A percentile compares a stretch with the other conserved stretches of the same genome.
phyloP scores from a whole-genome alignment of 345 rosid species.

The Geranium rotundifolium region DNA sequence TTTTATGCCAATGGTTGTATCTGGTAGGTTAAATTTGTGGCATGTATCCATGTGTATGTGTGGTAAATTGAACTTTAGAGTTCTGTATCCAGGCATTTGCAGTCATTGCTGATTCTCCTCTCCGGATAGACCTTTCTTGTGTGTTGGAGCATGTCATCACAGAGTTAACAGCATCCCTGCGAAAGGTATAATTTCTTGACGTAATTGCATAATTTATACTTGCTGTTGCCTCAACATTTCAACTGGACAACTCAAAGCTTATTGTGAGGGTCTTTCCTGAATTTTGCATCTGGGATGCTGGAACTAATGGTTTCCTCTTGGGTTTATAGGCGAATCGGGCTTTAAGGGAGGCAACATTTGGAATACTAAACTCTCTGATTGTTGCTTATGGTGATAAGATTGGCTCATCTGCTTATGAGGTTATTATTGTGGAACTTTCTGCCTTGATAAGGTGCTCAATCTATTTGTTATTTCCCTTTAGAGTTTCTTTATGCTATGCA shows the following conservation, averaged over 20 bases:
- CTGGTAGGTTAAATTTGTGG: not conserved
- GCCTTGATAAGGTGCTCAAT: conserved; percentile 62
- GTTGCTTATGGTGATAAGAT: conserved; percentile 85
- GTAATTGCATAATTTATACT: too few species aligned
- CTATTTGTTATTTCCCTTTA: not conserved
- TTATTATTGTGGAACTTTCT: conserved; percentile 83
- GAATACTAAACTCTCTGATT: conserved; percentile 76
- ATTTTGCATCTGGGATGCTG: conserved; percentile 1
- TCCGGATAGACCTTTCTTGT: conserved; percentile 70
- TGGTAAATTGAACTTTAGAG: not conserved
- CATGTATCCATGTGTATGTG: not conserved
- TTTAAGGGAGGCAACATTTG: conserved; percentile 83
- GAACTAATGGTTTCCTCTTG: conserved; percentile 11
- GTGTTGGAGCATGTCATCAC: conserved; percentile 78
- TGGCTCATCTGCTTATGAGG: conserved; percentile 77
- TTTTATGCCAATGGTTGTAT: not conserved
- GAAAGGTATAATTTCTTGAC: conserved; percentile 46
- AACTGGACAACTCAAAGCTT: not conserved
- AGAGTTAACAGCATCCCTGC: conserved; percentile 84
- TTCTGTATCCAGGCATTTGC: conserved; percentile 68
- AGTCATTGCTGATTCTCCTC: conserved; percentile 84
- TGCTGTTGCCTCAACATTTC: not conserved
- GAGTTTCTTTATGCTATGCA: not conserved
- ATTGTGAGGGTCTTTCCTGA: not conserved
- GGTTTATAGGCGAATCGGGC: conserved; percentile 81